Base-by-base conservation (phyloP, 345 rosid species). In the Aethionema arabicum region DNA sequence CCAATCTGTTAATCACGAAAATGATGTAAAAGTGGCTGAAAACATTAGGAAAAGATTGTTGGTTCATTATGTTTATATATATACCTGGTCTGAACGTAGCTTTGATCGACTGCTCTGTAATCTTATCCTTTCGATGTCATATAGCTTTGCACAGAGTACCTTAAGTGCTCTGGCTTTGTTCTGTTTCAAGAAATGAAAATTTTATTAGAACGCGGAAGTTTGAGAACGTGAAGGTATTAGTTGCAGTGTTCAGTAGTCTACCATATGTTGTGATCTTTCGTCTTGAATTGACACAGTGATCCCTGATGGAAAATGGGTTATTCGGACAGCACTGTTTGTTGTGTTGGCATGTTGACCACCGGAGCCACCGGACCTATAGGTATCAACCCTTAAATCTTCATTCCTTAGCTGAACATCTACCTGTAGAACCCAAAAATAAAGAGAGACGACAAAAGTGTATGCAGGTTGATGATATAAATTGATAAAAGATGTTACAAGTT, bases 221-320 rank as follows among this genome's bases (percentile, higher is more conserved):
- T 37, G 38, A 57, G 56, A 39, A 43, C 37, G 31, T 47, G 7
- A 50, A 58, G 52, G 8, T 11, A 45, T 29, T 15, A 29, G 16
- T 30, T 58, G 11, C 43, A 36, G 42, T 29, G 54, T 35, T 39
- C 31, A 21, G 69, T 35, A 59, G 51, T 52, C 66, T 84, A 90
- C 99, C 99, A 83, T 85, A 71, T 93, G 99, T 62, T 93, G 99
- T 46, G 97, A 93, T 66, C 96, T 78, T 79, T 90, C 97, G 52
- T 93, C 99, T 79, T 93, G 99, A 74, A 93, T 86, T 63, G 95
- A 66, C 60, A 93, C 89, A 9, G 78, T 82, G 32, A 90, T 81
- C 63, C 97, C 96, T 8, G 87, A 76, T 16, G 90, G 88, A 59
- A 79, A 63, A 79, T 90, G 97, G 52, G 87, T 84, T 65, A 87